These are phyloP conservation scores for Symbiodinium natans DNA, from an alignment of 73 alveolate species.

Conservation along the genomic window DNA sequence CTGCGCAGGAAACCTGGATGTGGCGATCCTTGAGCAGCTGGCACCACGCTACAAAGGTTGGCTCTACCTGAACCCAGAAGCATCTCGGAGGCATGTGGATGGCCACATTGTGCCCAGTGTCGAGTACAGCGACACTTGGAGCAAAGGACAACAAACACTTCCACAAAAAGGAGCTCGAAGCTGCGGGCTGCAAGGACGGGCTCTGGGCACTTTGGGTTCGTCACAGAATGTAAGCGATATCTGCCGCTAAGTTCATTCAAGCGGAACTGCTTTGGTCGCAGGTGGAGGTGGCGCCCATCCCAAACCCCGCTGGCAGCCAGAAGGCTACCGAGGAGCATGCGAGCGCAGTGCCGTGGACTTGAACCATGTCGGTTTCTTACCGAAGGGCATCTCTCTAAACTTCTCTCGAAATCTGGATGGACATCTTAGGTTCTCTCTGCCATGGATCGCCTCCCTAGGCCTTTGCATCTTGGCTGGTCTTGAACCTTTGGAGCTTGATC, in stretches of 20 bases:
- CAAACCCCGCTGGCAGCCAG: slow-evolving; percentile 34
- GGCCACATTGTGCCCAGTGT: too few relatives aligned
- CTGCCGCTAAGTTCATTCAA: too few relatives aligned
- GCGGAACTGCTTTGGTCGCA: neutral
- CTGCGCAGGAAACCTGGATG: slow-evolving; percentile 58
- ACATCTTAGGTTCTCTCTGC: slow-evolving; percentile 39
- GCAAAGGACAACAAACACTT: slow-evolving; percentile 42
- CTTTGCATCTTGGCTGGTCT: neutral
- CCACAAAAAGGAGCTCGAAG: slow-evolving; percentile 52
- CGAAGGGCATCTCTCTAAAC: neutral
- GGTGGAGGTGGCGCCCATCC: slow-evolving; percentile 87
- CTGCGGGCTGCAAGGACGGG: slow-evolving; percentile 62
- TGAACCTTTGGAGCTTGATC: too few relatives aligned
- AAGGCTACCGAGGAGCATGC: slow-evolving; percentile 62
- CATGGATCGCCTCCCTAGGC: slow-evolving; percentile 49
- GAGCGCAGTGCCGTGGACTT: neutral
- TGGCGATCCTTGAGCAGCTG: slow-evolving; percentile 38
- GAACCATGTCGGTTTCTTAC: neutral
- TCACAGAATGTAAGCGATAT: too few relatives aligned
- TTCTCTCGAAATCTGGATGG: neutral
- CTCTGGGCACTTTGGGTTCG: neutral
- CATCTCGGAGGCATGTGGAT: neutral
- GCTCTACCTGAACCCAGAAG: slow-evolving; percentile 74
- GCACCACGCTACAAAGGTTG: slow-evolving; percentile 86
- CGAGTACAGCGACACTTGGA: too few relatives aligned